Conservation (phyloP, 345 rosid genomes). For the Isatis tinctoria region DNA sequence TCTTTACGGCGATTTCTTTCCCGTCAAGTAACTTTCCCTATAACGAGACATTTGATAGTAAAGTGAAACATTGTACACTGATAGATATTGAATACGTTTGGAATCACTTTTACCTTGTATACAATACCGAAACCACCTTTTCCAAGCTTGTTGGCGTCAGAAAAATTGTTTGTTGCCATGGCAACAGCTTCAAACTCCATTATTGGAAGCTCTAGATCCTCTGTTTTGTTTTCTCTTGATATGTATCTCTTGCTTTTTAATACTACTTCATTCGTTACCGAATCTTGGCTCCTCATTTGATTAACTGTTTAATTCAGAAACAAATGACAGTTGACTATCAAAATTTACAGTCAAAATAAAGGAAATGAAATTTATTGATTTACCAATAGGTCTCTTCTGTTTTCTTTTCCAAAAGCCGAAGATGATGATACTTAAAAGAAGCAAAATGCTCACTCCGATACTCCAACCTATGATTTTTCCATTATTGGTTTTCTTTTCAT, state of each 20-base stretch:
- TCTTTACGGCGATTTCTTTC: conserved; percentile 59
- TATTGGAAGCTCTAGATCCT: conserved; percentile 8
- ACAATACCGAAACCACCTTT: conserved; percentile 65
- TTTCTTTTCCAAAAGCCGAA: background rate
- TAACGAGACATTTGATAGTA: background rate
- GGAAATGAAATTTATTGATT: too few species aligned
- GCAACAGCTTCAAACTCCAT: background rate
- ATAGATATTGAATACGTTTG: background rate
- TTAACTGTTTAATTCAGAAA: too few species aligned
- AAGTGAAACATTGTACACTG: background rate
- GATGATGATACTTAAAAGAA: background rate
- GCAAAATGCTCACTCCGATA: background rate
- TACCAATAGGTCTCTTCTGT: background rate
- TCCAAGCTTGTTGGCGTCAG: background rate
- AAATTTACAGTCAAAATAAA: too few species aligned
- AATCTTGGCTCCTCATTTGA: background rate
- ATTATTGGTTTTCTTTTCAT: background rate
- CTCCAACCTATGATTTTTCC: background rate
- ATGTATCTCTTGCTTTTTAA: background rate
- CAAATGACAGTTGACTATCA: too few species aligned
- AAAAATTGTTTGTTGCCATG: background rate
- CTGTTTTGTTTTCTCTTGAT: background rate
- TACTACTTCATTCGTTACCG: background rate
- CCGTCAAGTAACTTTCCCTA: conserved; percentile 54
- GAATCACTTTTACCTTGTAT: conserved; percentile 48